Base-by-base conservation (phyloP, 192 early-diverging fungal species). In the Backusella tarrabulga region DNA sequence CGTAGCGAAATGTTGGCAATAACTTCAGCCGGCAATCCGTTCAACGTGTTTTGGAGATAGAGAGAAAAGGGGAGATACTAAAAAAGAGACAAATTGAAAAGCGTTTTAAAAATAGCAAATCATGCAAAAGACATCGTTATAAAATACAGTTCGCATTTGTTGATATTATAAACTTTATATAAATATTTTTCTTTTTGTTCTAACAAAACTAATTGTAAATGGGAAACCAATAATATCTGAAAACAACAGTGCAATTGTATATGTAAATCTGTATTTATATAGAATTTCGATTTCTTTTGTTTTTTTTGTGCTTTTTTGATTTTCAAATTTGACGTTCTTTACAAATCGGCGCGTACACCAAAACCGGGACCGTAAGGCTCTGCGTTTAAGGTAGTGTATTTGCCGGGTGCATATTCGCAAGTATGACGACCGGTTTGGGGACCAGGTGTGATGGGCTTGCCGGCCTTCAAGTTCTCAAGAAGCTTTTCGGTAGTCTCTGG, bases 311-410 rank as follows among this genome's bases (percentile, higher is more conserved):
- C 50, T n/a, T n/a, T 60, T 73, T 35, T 21, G 23, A 6, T 70
- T 36, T 70, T 70, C 46, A 19, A 40, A 50, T n/a, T 50, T 50
- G 46, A 50, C n/a, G n/a, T 26, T 26, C 63, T 75, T 76, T 92
- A 95, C 87, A 95, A 86, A 82, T 94, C 94, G 34, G 84, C 77
- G 75, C 93, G 91, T 66, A 99, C 83, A 71, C 91, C 86, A 82
- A 96, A 97, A 66, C 97, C 97, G 74, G 98, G 97, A 15, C 96
- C 97, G 23, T 92, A 87, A 52, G 98, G 98, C 73, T 96, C 92
- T 9, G 86, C 86, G 68, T 89, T 95, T 77, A 99, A 88, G 4
- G 92, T 88, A 46, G 97, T 99, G 73, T 94, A 90, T 19, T 68
- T 60, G 44, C 91, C 90, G 41, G 87, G 87, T 67, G 88, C 87